phyloP scores from a whole-genome alignment of 768 basidiomycete genomes.

The Naganishia friedmannii region DNA sequence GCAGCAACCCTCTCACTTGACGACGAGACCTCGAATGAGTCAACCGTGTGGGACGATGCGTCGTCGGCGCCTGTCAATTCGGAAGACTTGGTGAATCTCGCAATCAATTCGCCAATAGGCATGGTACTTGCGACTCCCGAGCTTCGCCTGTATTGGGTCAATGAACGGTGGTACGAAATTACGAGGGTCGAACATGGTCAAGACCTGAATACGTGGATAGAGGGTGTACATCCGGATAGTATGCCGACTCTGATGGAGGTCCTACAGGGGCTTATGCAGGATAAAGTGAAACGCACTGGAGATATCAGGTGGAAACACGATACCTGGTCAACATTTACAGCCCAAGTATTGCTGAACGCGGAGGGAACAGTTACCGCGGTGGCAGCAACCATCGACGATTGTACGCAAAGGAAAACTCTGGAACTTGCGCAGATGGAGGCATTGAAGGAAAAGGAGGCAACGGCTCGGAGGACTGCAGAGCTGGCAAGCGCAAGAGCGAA shows the following conservation, averaged over 20 bases:
- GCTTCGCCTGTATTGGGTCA: constrained; percentile 27
- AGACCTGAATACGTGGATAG: constrained; percentile 28
- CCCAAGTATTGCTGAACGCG: constrained; percentile 15
- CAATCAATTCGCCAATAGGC: constrained; percentile 21
- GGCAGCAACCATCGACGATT: constrained; percentile 20
- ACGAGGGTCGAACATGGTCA: constrained; percentile 6
- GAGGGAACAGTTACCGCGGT: constrained; percentile 20
- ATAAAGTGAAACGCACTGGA: neutral
- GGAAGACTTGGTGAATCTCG: constrained; percentile 13
- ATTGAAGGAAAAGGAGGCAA: constrained; percentile 10
- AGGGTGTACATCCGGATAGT: constrained; percentile 3
- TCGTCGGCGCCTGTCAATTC: constrained; percentile 4
- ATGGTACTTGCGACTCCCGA: constrained; percentile 23
- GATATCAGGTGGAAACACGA: constrained; percentile 29
- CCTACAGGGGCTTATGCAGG: constrained; percentile 12
- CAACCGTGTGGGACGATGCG: neutral
- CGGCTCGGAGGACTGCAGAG: constrained; percentile 19
- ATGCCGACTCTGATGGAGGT: constrained; percentile 18
- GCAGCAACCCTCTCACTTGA: neutral
- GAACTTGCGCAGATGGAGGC: constrained; percentile 24
- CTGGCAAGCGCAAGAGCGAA: constrained; percentile 1
- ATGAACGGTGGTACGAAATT: constrained; percentile 24
- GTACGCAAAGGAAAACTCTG: constrained; percentile 21
- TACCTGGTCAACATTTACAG: constrained; percentile 22
- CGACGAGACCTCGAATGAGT: neutral